phyloP scores from a whole-genome alignment of 2,329 filamentous ascomycete genomes.

The Paramyrothecium sp. region DNA sequence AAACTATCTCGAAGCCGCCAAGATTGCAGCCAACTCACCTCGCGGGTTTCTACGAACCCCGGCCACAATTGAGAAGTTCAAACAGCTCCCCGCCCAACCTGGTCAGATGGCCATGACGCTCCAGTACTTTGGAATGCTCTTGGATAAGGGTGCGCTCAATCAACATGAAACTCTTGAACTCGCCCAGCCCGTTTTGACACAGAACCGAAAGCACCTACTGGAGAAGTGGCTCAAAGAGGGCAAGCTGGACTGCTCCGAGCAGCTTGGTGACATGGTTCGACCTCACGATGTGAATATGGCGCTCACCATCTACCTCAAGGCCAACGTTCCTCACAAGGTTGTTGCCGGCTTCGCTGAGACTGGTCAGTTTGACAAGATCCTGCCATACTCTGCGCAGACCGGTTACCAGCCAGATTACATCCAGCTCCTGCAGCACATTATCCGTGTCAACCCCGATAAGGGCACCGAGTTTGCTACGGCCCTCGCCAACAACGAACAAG shows the following conservation, averaged over 20 bases:
- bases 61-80: slow-evolving; percentile 95
- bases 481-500: slow-evolving; percentile 84
- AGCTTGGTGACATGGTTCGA: slow-evolving; percentile 91
- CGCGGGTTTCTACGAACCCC: slow-evolving; percentile 91
- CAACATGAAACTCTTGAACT: slow-evolving; percentile 92
- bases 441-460: slow-evolving; percentile 88
- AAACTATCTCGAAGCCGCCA: slow-evolving; percentile 85
- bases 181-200: slow-evolving; percentile 85
- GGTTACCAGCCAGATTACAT: slow-evolving; percentile 97
- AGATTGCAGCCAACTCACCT: slow-evolving; percentile 94
- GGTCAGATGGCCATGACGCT: slow-evolving; percentile 92
- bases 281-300: slow-evolving; percentile 87
- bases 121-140: slow-evolving; percentile 95
- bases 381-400: slow-evolving; percentile 81
- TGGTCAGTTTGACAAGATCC: slow-evolving; percentile 94
- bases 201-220: slow-evolving; percentile 91
- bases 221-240: slow-evolving; percentile 98
- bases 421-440: slow-evolving; percentile 86
- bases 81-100: slow-evolving; percentile 75
- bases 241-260: slow-evolving; percentile 94
- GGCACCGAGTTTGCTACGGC: slow-evolving; percentile 92
- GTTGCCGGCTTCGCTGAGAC: slow-evolving; percentile 94
- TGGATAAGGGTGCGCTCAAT: slow-evolving; percentile 94
- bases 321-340: slow-evolving; percentile 89
- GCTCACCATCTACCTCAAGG: slow-evolving; percentile 84